Conservation (phyloP, 192 early-diverging fungal genomes). For the Rhizoclosmatium globosum region DNA sequence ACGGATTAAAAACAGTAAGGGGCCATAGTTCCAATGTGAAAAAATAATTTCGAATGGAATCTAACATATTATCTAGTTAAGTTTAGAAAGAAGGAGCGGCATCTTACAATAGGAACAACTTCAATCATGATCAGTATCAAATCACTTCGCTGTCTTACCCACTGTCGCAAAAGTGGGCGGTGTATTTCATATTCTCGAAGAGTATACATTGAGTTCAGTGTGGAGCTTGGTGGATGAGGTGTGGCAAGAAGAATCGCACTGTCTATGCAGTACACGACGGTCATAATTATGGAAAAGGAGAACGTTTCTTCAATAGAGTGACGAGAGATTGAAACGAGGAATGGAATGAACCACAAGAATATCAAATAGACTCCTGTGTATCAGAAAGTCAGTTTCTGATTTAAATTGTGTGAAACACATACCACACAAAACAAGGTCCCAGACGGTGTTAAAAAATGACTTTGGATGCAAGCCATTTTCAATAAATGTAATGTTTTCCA, state of each 20-base stretch:
- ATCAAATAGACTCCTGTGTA: neutral
- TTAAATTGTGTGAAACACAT: neutral
- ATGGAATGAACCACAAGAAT: neutral
- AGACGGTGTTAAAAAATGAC: neutral
- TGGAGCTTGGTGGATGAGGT: neutral
- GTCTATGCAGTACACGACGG: neutral
- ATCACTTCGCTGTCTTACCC: neutral
- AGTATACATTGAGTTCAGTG: neutral
- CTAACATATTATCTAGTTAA: neutral
- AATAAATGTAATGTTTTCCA: neutral
- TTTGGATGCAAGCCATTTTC: conserved; percentile 8
- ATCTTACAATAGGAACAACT: neutral
- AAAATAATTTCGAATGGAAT: conserved; percentile 5
- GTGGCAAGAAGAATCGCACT: neutral
- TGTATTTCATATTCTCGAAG: conserved; percentile 5
- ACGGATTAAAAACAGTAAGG: neutral
- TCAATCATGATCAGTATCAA: neutral
- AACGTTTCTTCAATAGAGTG: neutral
- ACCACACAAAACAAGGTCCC: conserved; percentile 8
- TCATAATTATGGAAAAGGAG: neutral
- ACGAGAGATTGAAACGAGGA: neutral
- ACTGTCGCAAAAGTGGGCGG: neutral
- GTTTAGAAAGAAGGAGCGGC: neutral
- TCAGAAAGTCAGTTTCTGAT: neutral
- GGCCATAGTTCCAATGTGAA: neutral